Conservation (phyloP, 139 green algal species). For the Chlorella sp. region DNA sequence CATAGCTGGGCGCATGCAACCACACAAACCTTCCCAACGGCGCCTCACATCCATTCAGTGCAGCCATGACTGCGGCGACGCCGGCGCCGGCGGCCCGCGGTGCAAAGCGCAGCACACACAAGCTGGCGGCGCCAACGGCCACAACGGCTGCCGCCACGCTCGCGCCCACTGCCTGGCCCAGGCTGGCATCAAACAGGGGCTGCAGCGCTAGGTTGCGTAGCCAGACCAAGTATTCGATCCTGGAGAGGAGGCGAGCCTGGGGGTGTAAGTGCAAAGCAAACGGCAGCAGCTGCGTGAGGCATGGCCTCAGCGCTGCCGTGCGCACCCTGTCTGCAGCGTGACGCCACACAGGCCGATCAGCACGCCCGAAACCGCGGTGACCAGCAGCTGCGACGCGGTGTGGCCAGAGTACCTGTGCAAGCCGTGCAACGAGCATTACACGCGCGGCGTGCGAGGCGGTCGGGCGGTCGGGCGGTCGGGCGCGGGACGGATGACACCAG, state of each 20-base stretch:
- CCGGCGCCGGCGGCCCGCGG: constrained; percentile 77
- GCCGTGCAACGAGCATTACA: no score
- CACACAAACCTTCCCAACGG: background rate
- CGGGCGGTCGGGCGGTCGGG: no score
- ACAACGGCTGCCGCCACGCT: constrained; percentile 44
- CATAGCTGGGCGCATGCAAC: background rate
- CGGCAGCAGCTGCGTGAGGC: background rate
- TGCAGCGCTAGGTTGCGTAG: background rate
- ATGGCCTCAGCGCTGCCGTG: background rate
- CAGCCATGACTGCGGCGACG: constrained; percentile 89
- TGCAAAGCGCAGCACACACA: constrained; percentile 76
- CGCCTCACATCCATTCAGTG: constrained; percentile 36
- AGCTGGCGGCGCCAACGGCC: constrained; percentile 26
- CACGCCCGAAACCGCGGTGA: constrained; percentile 67
- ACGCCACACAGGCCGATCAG: constrained; percentile 68
- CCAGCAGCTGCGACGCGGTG: constrained; percentile 69
- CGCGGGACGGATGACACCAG: no score
- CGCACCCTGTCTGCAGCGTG: constrained; percentile 37
- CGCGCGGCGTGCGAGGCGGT: no score
- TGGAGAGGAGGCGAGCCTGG: background rate
- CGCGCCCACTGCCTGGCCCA: constrained; percentile 32
- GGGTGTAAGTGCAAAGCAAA: background rate
- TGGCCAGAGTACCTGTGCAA: constrained; percentile 79
- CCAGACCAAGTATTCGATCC: constrained; percentile 32
- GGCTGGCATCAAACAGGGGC: background rate